Base-by-base conservation (phyloP, 148 eudicot species). In the Rhododendron henanense region DNA sequence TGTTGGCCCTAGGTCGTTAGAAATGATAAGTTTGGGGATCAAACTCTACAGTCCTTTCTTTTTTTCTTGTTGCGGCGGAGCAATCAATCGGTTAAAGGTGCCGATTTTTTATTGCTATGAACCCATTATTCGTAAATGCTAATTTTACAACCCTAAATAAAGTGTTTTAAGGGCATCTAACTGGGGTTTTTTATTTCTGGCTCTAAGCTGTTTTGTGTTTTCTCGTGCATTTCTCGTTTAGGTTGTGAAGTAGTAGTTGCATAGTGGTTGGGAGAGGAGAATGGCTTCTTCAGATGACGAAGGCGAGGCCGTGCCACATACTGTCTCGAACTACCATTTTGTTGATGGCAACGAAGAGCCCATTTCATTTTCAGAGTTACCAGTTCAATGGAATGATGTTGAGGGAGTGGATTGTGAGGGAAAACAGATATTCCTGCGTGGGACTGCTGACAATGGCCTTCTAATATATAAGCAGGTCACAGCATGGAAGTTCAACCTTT, bases 261-360 rank as follows among this genome's bases (percentile, higher is more conserved):
- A 37, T 76, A n/a, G 53, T 81, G 39, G 59, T 37, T 67, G 25
- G 78, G 65, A 83, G 41, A 79, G 67, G 73, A 79, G 55, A 76
- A 95, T 95, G 99, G 90, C 87, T 6, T 92, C 85, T 84, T 94
- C 98, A 28, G 99, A 95, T 83, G 94, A 94, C 19, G 98, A 96
- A 88, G 91, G 75, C 25, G 98, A 95, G 73, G 82, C 86, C 10
- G 79, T 90, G 28, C 90, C 92, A 23, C 59, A 83, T 31, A 81
- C 83, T 61, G 98, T 94, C 73, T 88, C 95, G 3, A 87, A 94
- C 55, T 96, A 95, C 81, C 83, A 89, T 81, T 91, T 95, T 84
- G 88, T 86, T 41, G 89, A 90, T 83, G 94, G 85, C 48, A 83
- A 85, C 10, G 85, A 87, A 10, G 94, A 89, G 35, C 91, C 93